Percentiles rank a stretch among this genome's conserved stretches.
phyloP scores from a whole-genome alignment of 2,329 filamentous ascomycete genomes.

The Leptographium lundbergii region DNA sequence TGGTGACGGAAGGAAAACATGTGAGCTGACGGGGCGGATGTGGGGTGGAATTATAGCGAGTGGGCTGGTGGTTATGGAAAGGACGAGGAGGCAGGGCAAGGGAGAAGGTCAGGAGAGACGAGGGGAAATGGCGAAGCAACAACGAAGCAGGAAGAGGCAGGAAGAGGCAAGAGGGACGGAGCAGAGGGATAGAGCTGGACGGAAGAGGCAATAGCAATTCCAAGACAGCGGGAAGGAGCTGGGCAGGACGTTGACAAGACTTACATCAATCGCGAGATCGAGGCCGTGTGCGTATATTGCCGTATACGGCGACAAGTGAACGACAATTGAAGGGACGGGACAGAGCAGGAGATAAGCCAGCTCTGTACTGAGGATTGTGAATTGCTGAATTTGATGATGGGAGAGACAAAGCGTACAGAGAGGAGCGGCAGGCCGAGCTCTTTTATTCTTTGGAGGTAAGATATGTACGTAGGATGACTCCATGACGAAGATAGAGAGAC shows the following conservation, averaged over 20 bases:
- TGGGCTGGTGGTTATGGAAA: neutral
- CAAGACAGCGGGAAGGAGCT: neutral
- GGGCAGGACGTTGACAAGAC: neutral
- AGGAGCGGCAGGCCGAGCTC: neutral
- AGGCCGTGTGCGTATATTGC: neutral
- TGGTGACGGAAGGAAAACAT: neutral
- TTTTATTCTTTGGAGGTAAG: neutral
- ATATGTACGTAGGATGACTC: neutral
- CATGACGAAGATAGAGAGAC: neutral
- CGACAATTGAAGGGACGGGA: neutral
- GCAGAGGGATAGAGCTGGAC: neutral
- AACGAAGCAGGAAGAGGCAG: no score
- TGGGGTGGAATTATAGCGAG: neutral
- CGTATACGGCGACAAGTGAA: neutral
- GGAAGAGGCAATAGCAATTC: neutral
- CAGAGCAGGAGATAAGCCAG: neutral
- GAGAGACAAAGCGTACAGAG: neutral
- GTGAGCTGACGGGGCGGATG: neutral
- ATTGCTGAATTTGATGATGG: neutral
- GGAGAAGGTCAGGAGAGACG: neutral
- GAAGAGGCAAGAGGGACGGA: neutral
- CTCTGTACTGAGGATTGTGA: neutral
- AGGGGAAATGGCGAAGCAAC: neutral
- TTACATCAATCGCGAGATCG: neutral
- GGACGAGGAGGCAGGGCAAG: neutral